Evolutionary conservation across 176 grass and related monocot species (phyloP).

Genomic region (Themeda triandra): DNA sequence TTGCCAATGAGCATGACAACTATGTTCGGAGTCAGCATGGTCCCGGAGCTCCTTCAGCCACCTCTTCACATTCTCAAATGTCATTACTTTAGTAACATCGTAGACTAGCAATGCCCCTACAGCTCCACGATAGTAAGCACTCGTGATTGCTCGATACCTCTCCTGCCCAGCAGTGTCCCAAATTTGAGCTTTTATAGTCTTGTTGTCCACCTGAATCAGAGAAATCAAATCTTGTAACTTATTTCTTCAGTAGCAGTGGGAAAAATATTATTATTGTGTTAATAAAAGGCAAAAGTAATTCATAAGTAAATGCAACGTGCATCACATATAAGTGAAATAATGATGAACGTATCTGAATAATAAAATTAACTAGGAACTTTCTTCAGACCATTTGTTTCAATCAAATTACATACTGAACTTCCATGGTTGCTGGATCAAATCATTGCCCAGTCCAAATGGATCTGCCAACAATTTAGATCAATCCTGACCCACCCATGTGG

Average conservation of each 20-base stretch:
- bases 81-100: slow-evolving; percentile 32
- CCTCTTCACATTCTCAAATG: slow-evolving; percentile 47
- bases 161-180: slow-evolving; percentile 33
- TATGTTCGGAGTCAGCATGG: slow-evolving; percentile 45
- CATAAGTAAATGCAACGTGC: background rate
- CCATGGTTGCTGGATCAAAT: background rate
- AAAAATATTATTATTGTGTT: background rate
- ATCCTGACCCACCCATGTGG: background rate
- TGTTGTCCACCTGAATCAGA: slow-evolving; percentile 2
- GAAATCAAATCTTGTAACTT: background rate
- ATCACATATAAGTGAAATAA: background rate
- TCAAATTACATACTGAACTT: background rate
- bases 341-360: background rate
- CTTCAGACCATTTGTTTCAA: no score
- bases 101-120: slow-evolving; percentile 48
- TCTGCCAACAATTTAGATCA: background rate
- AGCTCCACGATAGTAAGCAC: slow-evolving; percentile 45
- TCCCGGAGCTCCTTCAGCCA: slow-evolving; percentile 52
- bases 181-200: slow-evolving; percentile 29
- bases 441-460: background rate
- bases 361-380: background rate
- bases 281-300: background rate
- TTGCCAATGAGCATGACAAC: slow-evolving; percentile 53
- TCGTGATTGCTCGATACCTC: slow-evolving; percentile 43
- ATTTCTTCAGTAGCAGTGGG: background rate